Evolutionary conservation across 805 yeast species (phyloP).

Genomic region (Saturnispora serradocipensis): DNA sequence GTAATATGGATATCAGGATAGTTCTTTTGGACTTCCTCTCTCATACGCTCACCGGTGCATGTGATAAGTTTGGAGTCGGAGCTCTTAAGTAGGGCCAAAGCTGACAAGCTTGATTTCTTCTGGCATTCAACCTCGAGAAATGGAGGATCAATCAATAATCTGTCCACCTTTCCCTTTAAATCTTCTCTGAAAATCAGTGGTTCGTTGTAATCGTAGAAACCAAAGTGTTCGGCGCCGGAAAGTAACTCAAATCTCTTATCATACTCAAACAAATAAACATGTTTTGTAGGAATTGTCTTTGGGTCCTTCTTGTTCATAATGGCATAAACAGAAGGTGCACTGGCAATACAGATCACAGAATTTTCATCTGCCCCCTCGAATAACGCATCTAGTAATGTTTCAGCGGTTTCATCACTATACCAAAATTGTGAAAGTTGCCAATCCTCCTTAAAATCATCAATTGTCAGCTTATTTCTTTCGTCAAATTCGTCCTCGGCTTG

Average conservation of each 20-base stretch:
- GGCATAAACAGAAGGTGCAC: slow-evolving; percentile 91
- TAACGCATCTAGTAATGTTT: slow-evolving; percentile 55
- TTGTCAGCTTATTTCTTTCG: slow-evolving; percentile 27
- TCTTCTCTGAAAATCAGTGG: slow-evolving; percentile 55
- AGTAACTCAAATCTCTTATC: slow-evolving; percentile 69
- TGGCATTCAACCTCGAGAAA: slow-evolving; percentile 79
- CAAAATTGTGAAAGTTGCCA: slow-evolving; percentile 95
- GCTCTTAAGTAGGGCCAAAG: slow-evolving; percentile 42
- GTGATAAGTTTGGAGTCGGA: slow-evolving; percentile 46
- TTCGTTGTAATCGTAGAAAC: slow-evolving; percentile 63
- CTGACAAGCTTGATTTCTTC: slow-evolving; percentile 55
- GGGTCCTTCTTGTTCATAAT: slow-evolving; percentile 53
- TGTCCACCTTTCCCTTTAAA: slow-evolving; percentile 53
- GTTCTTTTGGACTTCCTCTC: slow-evolving; percentile 43
- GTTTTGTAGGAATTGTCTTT: slow-evolving; percentile 49
- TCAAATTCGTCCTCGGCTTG: slow-evolving; percentile 50
- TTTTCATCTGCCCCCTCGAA: slow-evolving; percentile 66
- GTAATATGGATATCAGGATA: slow-evolving; percentile 64
- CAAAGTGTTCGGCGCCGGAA: slow-evolving; percentile 60
- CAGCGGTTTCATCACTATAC: slow-evolving; percentile 72
- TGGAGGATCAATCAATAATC: slow-evolving; percentile 81
- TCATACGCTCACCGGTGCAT: slow-evolving; percentile 89
- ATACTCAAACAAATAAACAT: slow-evolving; percentile 68
- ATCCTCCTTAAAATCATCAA: slow-evolving; percentile 77
- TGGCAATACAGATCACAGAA: slow-evolving; percentile 65